Evolutionary conservation across 768 basidiomycete species (phyloP).

Genomic region (Pleurotus giganteus): DNA sequence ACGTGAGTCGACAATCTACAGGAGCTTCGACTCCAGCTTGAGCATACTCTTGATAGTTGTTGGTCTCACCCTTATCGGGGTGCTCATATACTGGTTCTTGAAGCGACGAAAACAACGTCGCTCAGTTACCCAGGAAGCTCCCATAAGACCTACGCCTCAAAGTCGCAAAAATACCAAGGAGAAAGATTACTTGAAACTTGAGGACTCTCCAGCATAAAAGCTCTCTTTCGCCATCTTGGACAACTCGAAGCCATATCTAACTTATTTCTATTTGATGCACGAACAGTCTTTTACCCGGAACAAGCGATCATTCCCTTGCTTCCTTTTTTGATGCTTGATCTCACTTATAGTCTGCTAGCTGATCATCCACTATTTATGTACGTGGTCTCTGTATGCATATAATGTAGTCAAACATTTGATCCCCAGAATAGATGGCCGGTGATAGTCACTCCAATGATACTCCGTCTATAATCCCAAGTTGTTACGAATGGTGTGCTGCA

Average conservation of each 20-base stretch:
- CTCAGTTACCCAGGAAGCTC: neutral
- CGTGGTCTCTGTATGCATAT: no score
- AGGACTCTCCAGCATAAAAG: neutral
- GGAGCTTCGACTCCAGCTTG: neutral
- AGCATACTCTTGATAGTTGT: neutral
- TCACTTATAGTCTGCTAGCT: no score
- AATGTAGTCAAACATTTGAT: no score
- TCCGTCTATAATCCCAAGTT: conserved; percentile 28
- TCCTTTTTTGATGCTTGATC: no score
- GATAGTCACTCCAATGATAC: no score
- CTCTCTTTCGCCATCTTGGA: neutral
- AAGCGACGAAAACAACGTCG: neutral
- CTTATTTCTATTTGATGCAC: no score
- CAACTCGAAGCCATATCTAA: no score
- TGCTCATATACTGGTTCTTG: neutral
- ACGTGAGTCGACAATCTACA: neutral
- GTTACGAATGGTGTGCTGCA: conserved; percentile 43
- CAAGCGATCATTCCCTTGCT: no score
- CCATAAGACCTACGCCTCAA: neutral
- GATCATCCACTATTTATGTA: no score
- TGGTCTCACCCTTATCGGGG: neutral
- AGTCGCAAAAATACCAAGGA: conserved; percentile 7
- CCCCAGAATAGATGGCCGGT: no score
- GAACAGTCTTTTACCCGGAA: no score
- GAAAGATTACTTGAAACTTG: neutral